These are phyloP conservation scores for Brassica rapa DNA, from an alignment of 345 rosid species.

Conservation along the genomic window DNA sequence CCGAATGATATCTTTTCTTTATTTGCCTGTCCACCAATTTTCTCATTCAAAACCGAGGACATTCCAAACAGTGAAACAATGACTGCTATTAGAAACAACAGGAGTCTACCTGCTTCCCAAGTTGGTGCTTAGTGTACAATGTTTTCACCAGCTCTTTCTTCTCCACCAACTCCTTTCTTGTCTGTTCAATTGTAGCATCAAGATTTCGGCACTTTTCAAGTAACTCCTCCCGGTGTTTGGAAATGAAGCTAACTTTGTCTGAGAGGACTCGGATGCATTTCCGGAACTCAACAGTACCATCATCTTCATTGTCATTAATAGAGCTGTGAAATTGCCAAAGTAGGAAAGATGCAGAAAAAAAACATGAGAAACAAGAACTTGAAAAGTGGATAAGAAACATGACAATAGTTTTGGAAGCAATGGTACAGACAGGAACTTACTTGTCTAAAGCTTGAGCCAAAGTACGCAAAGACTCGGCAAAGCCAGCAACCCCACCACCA, in stretches of 20 bases:
- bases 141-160: slow-evolving; percentile 79
- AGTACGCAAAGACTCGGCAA: slow-evolving; percentile 73
- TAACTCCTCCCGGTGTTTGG: slow-evolving; percentile 73
- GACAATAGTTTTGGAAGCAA: slow-evolving; percentile 10
- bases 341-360: too few relatives aligned
- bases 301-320: slow-evolving; percentile 69
- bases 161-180: slow-evolving; percentile 76
- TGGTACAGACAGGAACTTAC: slow-evolving; percentile 68
- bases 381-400: too few relatives aligned
- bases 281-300: slow-evolving; percentile 66
- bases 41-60: slow-evolving; percentile 1
- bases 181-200: slow-evolving; percentile 70
- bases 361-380: too few relatives aligned
- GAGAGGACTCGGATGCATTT: slow-evolving; percentile 75
- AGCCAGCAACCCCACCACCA: slow-evolving; percentile 66
- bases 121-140: slow-evolving; percentile 83
- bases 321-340: slow-evolving; percentile 57
- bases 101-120: slow-evolving; percentile 85
- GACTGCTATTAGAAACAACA: not conserved
- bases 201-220: slow-evolving; percentile 69
- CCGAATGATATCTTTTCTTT: slow-evolving; percentile 87
- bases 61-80: slow-evolving; percentile 1
- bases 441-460: slow-evolving; percentile 89
- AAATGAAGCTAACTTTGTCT: slow-evolving; percentile 77
- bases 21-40: slow-evolving; percentile 60